Percentiles rank a stretch among this genome's conserved stretches.
Conservation (phyloP, 2,329 filamentous ascomycete genomes). For the Fusarium nurragi region DNA sequence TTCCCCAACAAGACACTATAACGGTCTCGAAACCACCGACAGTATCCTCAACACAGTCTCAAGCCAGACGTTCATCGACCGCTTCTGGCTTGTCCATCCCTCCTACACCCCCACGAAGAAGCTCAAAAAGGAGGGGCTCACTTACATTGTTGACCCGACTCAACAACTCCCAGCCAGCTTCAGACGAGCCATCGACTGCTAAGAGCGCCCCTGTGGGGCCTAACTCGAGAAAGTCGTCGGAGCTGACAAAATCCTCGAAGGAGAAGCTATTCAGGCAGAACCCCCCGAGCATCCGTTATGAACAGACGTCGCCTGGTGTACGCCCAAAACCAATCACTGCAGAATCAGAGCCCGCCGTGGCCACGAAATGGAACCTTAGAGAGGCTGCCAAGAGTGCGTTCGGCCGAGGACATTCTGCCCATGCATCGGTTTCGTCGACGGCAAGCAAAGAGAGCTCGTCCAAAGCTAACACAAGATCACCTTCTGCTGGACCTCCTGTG, state of each 20-base stretch:
- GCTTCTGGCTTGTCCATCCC: constrained; percentile 19
- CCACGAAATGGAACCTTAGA: constrained; percentile 48
- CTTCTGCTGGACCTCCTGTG: constrained; percentile 21
- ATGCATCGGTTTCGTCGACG: constrained; percentile 29
- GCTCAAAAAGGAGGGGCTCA: constrained; percentile 39
- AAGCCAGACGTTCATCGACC: constrained; percentile 20
- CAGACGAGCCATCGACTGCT: constrained; percentile 25
- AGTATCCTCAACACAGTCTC: constrained; percentile 12
- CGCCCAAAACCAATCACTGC: constrained; percentile 36
- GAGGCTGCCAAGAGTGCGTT: constrained; percentile 51
- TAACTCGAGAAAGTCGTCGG: constrained; percentile 14
- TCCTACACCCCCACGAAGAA: constrained; percentile 37
- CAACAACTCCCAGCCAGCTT: constrained; percentile 11
- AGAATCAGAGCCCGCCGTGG: constrained; percentile 22
- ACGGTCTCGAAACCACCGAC: constrained; percentile 19
- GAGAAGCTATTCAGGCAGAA: constrained; percentile 27
- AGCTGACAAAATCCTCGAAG: constrained; percentile 7
- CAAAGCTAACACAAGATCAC: constrained; percentile 2
- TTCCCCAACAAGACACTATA: constrained; percentile 21
- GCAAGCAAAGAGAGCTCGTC: constrained; percentile 18
- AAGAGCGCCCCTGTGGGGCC: constrained; percentile 8
- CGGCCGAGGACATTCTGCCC: constrained; percentile 28
- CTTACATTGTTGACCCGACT: constrained; percentile 24
- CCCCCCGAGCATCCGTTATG: constrained; percentile 46
- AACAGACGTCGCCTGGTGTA: constrained; percentile 37